Evolutionary conservation across 1,139 yeast genomes (phyloP).

Genomic region (Saccharomycopsis phalli): DNA sequence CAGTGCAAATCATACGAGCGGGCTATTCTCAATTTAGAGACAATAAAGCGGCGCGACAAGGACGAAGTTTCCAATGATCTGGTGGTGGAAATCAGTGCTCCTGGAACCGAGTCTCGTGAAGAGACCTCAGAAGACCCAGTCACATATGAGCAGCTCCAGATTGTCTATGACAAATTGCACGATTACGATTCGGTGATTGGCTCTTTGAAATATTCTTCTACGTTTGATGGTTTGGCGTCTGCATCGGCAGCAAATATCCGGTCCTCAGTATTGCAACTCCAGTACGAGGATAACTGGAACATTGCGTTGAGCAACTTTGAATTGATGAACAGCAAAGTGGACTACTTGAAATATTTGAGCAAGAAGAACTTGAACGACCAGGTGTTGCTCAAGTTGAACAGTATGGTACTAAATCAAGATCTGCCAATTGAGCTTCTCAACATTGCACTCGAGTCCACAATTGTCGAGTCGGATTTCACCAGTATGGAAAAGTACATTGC

Average conservation of each 20-base stretch:
- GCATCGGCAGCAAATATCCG: conserved; percentile 62
- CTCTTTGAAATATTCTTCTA: conserved; percentile 60
- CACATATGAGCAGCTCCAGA: conserved; percentile 50
- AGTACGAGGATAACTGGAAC: conserved; percentile 80
- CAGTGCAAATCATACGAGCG: conserved; percentile 84
- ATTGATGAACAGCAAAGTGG: conserved; percentile 45
- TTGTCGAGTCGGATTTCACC: conserved; percentile 36
- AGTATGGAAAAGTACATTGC: conserved; percentile 38
- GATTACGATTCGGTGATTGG: conserved; percentile 92
- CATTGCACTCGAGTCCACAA: conserved; percentile 44
- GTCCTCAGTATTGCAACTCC: conserved; percentile 71
- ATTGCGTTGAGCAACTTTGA: conserved; percentile 82
- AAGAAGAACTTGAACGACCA: conserved; percentile 52
- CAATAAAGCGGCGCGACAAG: conserved; percentile 42
- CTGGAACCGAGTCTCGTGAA: neutral
- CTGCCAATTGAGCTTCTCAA: conserved; percentile 35
- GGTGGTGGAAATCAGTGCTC: neutral
- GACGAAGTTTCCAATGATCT: conserved; percentile 1
- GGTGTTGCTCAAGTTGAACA: conserved; percentile 29
- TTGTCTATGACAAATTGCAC: conserved; percentile 77
- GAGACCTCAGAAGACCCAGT: conserved; percentile 31
- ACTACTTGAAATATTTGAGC: conserved; percentile 44
- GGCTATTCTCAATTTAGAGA: conserved; percentile 82
- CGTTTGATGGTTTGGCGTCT: too few relatives aligned
- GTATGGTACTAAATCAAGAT: neutral